These are phyloP conservation scores for Petunia axillaris DNA, from an alignment of 257 asterid species.

Conservation along the genomic window DNA sequence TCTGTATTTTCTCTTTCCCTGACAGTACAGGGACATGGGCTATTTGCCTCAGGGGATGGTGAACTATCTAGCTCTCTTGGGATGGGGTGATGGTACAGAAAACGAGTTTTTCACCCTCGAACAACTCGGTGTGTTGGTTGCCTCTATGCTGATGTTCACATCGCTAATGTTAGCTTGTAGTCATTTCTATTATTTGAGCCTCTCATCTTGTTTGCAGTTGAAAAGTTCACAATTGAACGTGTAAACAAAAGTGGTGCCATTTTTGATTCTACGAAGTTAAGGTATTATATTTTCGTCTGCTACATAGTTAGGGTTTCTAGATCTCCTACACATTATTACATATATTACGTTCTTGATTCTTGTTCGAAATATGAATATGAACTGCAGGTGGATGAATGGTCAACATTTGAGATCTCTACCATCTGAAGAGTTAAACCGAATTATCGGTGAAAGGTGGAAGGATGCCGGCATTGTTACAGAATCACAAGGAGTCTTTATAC, in stretches of 20 bases:
- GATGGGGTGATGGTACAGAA: conserved; percentile 99
- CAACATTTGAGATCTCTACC: conserved; percentile 88
- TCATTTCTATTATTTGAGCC: conserved; percentile 22
- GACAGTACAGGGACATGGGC: conserved; percentile 95
- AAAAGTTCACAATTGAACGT: conserved; percentile 87
- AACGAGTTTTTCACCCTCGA: conserved; percentile 88
- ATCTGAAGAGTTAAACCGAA: conserved; percentile 51
- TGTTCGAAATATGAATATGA: conserved; percentile 29
- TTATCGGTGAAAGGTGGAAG: conserved; percentile 84
- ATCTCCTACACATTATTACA: conserved; percentile 29
- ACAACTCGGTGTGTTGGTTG: conserved; percentile 68
- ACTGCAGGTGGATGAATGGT: conserved; percentile 96
- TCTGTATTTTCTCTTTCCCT: conserved; percentile 33
- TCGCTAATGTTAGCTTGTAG: conserved; percentile 4
- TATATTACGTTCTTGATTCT: conserved; percentile 27
- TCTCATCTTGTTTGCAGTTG: conserved; percentile 57
- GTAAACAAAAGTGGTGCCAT: conserved; percentile 93
- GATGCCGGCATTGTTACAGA: conserved; percentile 57
- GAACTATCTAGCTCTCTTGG: conserved; percentile 90
- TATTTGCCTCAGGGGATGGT: conserved; percentile 84
- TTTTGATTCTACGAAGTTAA: conserved; percentile 82
- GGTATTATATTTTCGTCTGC: conserved; percentile 49
- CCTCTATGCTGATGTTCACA: conserved; percentile 27
- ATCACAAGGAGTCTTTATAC: conserved; percentile 71
- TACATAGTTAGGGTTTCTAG: conserved; percentile 7